Conservation (phyloP, 352 stramenopile species). For the Phytophthora pluvialis region DNA sequence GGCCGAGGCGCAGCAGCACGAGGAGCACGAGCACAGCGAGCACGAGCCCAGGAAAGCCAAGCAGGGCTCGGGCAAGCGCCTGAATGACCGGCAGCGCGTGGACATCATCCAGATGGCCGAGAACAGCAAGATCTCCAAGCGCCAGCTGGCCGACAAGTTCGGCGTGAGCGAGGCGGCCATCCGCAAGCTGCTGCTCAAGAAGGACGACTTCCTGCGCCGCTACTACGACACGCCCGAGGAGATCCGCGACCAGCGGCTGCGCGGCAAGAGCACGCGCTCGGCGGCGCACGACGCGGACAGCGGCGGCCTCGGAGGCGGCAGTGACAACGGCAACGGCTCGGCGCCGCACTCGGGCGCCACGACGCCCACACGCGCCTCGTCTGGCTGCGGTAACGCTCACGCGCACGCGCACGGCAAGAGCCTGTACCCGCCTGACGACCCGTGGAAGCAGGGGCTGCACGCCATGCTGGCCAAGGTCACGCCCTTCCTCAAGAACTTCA, state of each 20-base stretch:
- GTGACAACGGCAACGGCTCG: slow-evolving; percentile 2
- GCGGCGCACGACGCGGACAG: slow-evolving; percentile 11
- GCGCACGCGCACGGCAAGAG: slow-evolving; percentile 38
- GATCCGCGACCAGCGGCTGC: slow-evolving; percentile 72
- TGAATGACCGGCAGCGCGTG: slow-evolving; percentile 84
- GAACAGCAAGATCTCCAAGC: slow-evolving; percentile 82
- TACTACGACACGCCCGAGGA: slow-evolving; percentile 86
- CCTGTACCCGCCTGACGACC: slow-evolving; percentile 68
- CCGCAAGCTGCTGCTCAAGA: slow-evolving; percentile 83
- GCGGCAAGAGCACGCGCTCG: slow-evolving; percentile 57
- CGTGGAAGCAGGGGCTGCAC: slow-evolving; percentile 72
- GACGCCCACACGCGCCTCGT: slow-evolving; percentile 7
- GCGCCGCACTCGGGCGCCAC: slow-evolving; percentile 1
- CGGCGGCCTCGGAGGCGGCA: neutral
- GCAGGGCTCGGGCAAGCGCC: slow-evolving; percentile 71
- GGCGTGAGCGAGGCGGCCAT: slow-evolving; percentile 82
- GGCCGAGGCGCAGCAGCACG: neutral
- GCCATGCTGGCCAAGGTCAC: slow-evolving; percentile 55
- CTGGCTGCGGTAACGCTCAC: neutral
- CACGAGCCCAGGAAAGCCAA: slow-evolving; percentile 60
- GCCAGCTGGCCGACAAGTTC: slow-evolving; percentile 77
- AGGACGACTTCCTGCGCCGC: slow-evolving; percentile 78
- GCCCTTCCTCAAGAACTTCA: slow-evolving; percentile 72
- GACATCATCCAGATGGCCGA: slow-evolving; percentile 87
- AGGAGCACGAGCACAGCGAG: slow-evolving; percentile 7